Evolutionary conservation across 164 flowering plant species (phyloP).

Genomic region (Annona cherimola): DNA sequence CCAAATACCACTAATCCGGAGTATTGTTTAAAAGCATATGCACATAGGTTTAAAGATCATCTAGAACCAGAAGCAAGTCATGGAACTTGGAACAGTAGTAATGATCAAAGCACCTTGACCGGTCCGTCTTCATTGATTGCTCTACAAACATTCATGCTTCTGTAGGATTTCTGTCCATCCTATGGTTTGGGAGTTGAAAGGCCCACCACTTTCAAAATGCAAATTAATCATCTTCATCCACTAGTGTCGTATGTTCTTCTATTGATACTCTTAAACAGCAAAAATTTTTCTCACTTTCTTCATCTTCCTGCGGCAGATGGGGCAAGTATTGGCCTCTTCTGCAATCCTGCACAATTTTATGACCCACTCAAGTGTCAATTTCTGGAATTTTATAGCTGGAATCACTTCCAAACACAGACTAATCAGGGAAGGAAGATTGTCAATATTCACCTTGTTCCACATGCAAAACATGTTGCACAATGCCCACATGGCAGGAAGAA

Average conservation of each 20-base stretch:
- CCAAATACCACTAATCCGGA: too few relatives aligned
- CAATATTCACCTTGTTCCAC: slow-evolving; percentile 60
- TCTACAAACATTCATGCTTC: too few relatives aligned
- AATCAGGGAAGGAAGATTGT: neutral
- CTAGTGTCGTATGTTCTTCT: neutral
- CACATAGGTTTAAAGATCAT: too few relatives aligned
- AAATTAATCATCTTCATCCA: neutral
- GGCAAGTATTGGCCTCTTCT: slow-evolving; percentile 49
- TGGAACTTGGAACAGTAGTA: too few relatives aligned
- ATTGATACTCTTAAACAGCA: slow-evolving; percentile 30
- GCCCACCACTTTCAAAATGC: neutral
- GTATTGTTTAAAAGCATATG: too few relatives aligned
- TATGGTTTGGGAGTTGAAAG: too few relatives aligned
- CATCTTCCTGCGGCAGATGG: slow-evolving; percentile 47
- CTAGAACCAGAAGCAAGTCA: too few relatives aligned
- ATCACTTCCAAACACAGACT: neutral
- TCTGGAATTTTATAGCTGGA: neutral
- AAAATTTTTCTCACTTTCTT: slow-evolving; percentile 54
- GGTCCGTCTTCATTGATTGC: too few relatives aligned
- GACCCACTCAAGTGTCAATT: neutral
- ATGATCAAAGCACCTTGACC: too few relatives aligned
- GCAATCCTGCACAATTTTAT: slow-evolving; percentile 37
- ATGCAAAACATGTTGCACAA: slow-evolving; percentile 73
- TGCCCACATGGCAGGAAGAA: slow-evolving; percentile 97
- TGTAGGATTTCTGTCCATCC: too few relatives aligned